Percentiles rank a stretch among this genome's conserved stretches.
These are phyloP conservation scores for Aureobasidium zeae DNA, from an alignment of 2,329 filamentous ascomycete species.

Conservation along the genomic window DNA sequence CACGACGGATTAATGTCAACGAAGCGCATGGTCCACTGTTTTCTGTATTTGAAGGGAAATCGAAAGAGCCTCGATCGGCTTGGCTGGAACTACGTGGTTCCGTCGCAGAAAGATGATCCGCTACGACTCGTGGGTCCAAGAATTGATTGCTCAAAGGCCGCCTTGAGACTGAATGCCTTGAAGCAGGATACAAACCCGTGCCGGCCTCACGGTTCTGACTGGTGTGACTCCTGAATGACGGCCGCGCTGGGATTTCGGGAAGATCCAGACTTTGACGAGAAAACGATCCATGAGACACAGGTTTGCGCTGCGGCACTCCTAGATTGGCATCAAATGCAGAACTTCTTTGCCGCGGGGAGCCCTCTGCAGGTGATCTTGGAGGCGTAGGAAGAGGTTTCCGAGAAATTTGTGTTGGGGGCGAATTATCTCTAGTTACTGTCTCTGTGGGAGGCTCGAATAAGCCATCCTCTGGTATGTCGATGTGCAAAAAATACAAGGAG, in stretches of 20 bases:
- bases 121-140: background rate
- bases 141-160: conserved; percentile 5
- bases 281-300: background rate
- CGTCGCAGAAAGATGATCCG: background rate
- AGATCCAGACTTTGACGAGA: conserved; percentile 9
- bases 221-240: background rate
- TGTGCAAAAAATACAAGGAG: conserved; percentile 85
- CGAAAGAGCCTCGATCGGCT: background rate
- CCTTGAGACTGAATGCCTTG: background rate
- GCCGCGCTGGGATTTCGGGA: conserved; percentile 10
- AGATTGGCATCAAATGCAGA: conserved; percentile 1
- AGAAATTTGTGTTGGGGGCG: conserved; percentile 1
- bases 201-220: background rate
- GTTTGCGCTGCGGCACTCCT: conserved; percentile 9
- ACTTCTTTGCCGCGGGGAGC: conserved; percentile 2
- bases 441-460: conserved; percentile 1
- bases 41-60: background rate
- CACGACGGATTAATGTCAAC: conserved; percentile 43
- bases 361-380: conserved; percentile 14
- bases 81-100: background rate
- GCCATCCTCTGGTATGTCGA: conserved; percentile 38
- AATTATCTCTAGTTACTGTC: background rate
- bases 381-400: conserved; percentile 19
- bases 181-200: background rate
- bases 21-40: conserved; percentile 6